Conservation (phyloP, 495 filamentous ascomycete genomes). For the Aspergillus campestris region DNA sequence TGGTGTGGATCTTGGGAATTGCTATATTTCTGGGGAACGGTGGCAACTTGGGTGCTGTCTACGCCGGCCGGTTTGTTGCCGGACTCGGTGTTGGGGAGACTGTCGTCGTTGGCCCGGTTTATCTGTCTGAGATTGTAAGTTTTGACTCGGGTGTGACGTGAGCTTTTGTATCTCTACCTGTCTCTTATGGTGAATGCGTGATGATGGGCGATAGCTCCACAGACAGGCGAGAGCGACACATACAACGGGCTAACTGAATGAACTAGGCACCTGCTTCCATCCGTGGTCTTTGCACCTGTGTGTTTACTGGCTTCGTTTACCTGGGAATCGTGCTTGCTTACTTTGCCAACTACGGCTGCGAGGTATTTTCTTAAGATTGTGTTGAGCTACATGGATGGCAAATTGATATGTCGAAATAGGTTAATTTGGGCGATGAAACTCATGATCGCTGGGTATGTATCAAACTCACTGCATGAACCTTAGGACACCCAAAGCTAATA, state of each 20-base stretch:
- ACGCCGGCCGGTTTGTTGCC: conserved; percentile 55
- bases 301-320: conserved; percentile 47
- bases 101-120: conserved; percentile 49
- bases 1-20: conserved; percentile 56
- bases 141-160: no score
- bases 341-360: conserved; percentile 40
- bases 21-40: conserved; percentile 54
- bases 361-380: conserved; percentile 41
- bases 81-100: conserved; percentile 58
- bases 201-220: no score
- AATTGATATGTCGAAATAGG: no score
- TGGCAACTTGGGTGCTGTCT: conserved; percentile 51
- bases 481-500: conserved; percentile 19
- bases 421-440: conserved; percentile 42
- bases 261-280: conserved; percentile 47
- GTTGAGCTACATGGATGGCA: no score
- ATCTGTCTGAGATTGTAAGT: conserved; percentile 37
- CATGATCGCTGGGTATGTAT: conserved; percentile 45
- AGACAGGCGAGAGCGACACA: no score
- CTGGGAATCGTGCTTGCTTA: conserved; percentile 36
- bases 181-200: no score
- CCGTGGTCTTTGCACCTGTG: conserved; percentile 56
- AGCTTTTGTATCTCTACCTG: no score
- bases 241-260: no score
- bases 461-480: no score